Percentiles rank a stretch among this genome's conserved stretches.
Evolutionary conservation across 257 asterid species (phyloP).

Genomic region (Solanum ossicruentum): DNA sequence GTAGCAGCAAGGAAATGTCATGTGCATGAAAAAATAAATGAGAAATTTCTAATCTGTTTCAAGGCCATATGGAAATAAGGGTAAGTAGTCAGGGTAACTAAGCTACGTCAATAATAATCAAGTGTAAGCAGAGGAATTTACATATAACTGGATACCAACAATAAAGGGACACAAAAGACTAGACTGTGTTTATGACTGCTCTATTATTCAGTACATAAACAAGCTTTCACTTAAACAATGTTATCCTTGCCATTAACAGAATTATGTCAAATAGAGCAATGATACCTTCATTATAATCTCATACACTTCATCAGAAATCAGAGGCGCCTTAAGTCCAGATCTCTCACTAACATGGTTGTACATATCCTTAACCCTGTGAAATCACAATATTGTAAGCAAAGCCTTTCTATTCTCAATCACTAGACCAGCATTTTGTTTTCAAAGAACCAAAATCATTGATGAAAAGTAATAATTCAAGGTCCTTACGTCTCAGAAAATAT

Average conservation of each 20-base stretch:
- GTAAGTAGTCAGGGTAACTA: background rate
- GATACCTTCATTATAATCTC: conserved; percentile 76
- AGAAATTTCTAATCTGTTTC: background rate
- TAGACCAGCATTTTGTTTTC: too few relatives aligned
- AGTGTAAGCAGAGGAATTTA: background rate
- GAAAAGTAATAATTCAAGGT: background rate
- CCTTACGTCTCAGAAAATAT: conserved; percentile 94
- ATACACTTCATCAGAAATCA: conserved; percentile 85
- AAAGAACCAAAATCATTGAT: background rate
- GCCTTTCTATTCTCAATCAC: background rate
- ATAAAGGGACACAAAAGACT: background rate
- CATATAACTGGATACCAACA: background rate
- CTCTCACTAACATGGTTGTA: conserved; percentile 73
- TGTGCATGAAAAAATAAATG: background rate
- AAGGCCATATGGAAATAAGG: background rate
- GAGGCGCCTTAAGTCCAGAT: conserved; percentile 68
- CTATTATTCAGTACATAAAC: background rate
- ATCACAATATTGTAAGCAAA: background rate
- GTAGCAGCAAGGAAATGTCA: background rate
- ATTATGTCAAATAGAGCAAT: background rate
- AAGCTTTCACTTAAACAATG: background rate
- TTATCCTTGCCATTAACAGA: background rate
- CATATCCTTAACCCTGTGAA: conserved; percentile 74
- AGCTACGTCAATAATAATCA: background rate
- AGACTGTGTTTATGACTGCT: background rate